Conservation (phyloP, 1,284 basidiomycete genomes). For the Tausonia pullulans region DNA sequence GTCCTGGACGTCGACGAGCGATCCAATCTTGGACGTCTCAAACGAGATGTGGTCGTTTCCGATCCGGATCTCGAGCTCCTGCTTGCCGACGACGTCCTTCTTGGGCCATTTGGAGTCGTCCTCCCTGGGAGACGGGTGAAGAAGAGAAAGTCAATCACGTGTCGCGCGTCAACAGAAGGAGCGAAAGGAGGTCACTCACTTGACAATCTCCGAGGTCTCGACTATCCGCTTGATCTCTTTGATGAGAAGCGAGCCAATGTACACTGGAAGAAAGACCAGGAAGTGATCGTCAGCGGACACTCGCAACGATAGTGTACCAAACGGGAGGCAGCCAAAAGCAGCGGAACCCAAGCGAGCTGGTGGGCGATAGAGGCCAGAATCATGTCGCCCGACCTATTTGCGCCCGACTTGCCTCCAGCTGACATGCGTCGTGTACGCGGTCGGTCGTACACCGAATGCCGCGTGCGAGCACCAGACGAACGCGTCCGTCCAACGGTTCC, state of each 20-base stretch:
- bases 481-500: no score
- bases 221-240: slow-evolving; percentile 91
- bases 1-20: slow-evolving; percentile 90
- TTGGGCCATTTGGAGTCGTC: slow-evolving; percentile 97
- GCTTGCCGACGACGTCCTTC: slow-evolving; percentile 95
- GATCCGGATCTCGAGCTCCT: slow-evolving; percentile 88
- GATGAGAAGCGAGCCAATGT: slow-evolving; percentile 79
- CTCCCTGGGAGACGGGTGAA: slow-evolving; percentile 51
- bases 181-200: slow-evolving; percentile 45
- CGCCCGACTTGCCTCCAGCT: no score
- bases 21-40: slow-evolving; percentile 98
- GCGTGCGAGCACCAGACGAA: no score
- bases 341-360: no score
- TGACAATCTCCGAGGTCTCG: slow-evolving; percentile 88
- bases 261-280: slow-evolving; percentile 50
- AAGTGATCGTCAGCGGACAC: neutral
- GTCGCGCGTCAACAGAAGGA: neutral
- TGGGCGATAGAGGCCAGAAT: no score
- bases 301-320: slow-evolving; percentile 8
- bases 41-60: slow-evolving; percentile 96
- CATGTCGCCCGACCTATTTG: no score
- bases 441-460: no score
- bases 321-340: neutral
- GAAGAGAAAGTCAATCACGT: neutral
- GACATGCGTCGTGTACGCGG: no score